Base-by-base conservation (phyloP, 2,329 filamentous ascomycete species). In the Bipolaris sorokiniana region DNA sequence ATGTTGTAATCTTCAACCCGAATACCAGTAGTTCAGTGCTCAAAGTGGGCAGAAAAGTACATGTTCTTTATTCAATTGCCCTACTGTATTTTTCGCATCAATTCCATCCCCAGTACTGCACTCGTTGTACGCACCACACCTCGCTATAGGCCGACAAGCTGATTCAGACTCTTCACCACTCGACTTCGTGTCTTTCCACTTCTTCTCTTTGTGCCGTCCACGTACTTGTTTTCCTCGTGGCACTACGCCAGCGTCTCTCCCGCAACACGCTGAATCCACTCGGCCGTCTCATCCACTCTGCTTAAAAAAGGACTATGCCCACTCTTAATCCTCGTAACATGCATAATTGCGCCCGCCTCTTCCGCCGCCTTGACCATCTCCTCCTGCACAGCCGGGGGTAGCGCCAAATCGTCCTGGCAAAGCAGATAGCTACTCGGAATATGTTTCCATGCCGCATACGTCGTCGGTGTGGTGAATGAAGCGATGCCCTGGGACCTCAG, bases 271-370 rank as follows among this genome's bases (percentile, higher is more conserved):
- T 62, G 54, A 45, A 80, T 64, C 55, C 72, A 69, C 13, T 58
- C 64, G 3, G 72, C 77, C 48, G 75, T 64, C 46, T 70, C 69
- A 44, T 70, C 70, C 0, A 76, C 73, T 64, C 66, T 73, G 33
- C 74, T 77, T 61, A 80, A 55, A 59, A 79, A 81, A 16, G 78
- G 79, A 61, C 75, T 78, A 62, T 81, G 79, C 1, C 75, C 72
- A 13, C 62, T 64, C 54, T 76, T 68, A 4, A 75, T 49, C 18
- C 68, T 74, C 50, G 71, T 71, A 4, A 74, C 68, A 36, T 68
- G 66, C 16, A 76, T 61, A 1, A 72, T 64, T 0, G 58, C 74
- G 0, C 73, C 74, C 33, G 56, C 54, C 3, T 68, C 67, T 58
- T 62, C 63, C 26, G 72, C 67, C 15, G 54, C 66, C 6, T 57